Evolutionary conservation across 805 yeast genomes (phyloP), one percentile per base, ranked within the genome.

Genomic region (Cyberlindnera americana): DNA sequence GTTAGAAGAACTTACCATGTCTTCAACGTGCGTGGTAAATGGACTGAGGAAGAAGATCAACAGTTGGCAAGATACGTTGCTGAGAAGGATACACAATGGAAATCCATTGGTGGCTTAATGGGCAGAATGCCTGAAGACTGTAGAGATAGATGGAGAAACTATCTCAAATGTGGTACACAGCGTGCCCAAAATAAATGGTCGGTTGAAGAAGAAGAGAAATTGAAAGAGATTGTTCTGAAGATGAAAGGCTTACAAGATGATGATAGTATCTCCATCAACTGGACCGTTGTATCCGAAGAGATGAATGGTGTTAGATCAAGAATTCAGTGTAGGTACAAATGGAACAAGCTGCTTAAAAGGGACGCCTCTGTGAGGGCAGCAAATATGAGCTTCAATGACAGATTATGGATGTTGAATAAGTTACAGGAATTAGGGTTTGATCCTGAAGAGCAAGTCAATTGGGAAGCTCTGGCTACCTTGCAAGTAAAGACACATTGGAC

Each of bases 81-180:
- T 9, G 77, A 79, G 19, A 75, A 77, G 50, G 87, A 81, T 43
- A 88, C 93, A 14, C 88, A 84, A 56, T 91, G 98, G 98, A 87
- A 87, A 50, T 69, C 70, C 29, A 85, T 91, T 44, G 97, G 97
- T 7, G 73, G 73, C 38, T 66, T 69, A 7, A 69, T 91, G 77
- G 87, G 85, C 12, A 71, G 98, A 54, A 91, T 91, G 98, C 97
- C 98, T 0, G 98, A 91, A 57, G 98, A 91, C 64, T 90, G 97
- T 61, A 74, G 98, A 52, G 98, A 91, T 60, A 72, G 98, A 52
- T 91, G 95, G 95, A 73, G 98, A 61, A 91, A 91, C 59, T 91
- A 90, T 58, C 84, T 90, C 47, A 90, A 90, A 61, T 91, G 97
- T 66, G 97, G 97, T 18, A 70, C 69, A 14, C 76, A 76, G 39